These are phyloP conservation scores for Penicillium waksmanii DNA, from an alignment of 495 filamentous ascomycete genomes.

Conservation along the genomic window DNA sequence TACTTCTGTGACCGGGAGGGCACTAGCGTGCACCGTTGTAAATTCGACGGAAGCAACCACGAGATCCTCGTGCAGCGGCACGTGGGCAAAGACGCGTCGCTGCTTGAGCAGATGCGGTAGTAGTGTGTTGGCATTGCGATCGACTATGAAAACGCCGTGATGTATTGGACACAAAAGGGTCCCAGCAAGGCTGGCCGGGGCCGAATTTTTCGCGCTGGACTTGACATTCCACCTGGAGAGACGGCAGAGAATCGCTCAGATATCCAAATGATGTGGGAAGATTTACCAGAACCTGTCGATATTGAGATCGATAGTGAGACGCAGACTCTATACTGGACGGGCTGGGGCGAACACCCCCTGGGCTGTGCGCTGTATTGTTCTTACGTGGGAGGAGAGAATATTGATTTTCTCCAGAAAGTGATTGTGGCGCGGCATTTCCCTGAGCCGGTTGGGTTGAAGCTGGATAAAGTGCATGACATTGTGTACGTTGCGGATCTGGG, in stretches of 20 bases:
- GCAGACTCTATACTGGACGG: slow-evolving; percentile 56
- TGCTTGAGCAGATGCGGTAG: slow-evolving; percentile 33
- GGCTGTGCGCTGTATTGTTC: slow-evolving; percentile 35
- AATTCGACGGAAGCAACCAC: slow-evolving; percentile 50
- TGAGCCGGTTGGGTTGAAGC: slow-evolving; percentile 44
- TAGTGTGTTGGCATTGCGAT: slow-evolving; percentile 61
- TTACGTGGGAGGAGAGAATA: slow-evolving; percentile 21
- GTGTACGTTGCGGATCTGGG: slow-evolving; percentile 52
- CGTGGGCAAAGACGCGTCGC: slow-evolving; percentile 26
- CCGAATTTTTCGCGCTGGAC: slow-evolving; percentile 48
- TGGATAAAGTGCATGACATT: slow-evolving; percentile 39
- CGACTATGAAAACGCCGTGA: slow-evolving; percentile 32
- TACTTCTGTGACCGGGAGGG: slow-evolving; percentile 63
- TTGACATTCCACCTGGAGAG: slow-evolving; percentile 39
- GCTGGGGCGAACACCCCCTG: slow-evolving; percentile 51
- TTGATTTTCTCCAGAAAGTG: slow-evolving; percentile 29
- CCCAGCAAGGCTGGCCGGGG: slow-evolving; percentile 49
- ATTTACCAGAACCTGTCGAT: slow-evolving; percentile 59
- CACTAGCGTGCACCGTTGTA: slow-evolving; percentile 47
- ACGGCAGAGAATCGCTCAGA: slow-evolving; percentile 38
- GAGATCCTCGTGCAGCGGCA: slow-evolving; percentile 40
- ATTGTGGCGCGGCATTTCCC: slow-evolving; percentile 47
- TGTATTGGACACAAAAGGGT: slow-evolving; percentile 66
- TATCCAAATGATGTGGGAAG: slow-evolving; percentile 44
- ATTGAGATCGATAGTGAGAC: slow-evolving; percentile 48